These are phyloP conservation scores for Porcisia deanei DNA, from an alignment of 208 protist species.

Conservation along the genomic window DNA sequence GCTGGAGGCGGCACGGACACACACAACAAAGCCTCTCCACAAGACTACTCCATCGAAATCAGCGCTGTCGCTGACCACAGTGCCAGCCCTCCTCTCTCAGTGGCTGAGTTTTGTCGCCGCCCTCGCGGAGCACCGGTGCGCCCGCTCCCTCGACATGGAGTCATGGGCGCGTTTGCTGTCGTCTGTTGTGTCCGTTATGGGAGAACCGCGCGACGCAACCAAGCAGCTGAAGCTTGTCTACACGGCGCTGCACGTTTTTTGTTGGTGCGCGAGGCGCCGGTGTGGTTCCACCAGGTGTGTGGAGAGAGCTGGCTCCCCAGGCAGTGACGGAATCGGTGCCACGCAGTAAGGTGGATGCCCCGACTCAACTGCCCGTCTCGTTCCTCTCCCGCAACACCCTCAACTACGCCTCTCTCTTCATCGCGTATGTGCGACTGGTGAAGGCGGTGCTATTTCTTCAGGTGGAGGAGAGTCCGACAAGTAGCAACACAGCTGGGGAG, in stretches of 20 bases:
- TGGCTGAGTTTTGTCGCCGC: constrained; percentile 24
- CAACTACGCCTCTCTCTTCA: constrained; percentile 27
- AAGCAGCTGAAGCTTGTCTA: constrained; percentile 23
- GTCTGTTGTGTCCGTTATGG: constrained; percentile 18
- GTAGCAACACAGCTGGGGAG: constrained; percentile 12
- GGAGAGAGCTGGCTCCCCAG: constrained; percentile 14
- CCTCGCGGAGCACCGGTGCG: constrained; percentile 35
- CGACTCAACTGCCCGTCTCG: constrained; percentile 17
- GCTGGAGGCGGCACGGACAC: constrained; percentile 9
- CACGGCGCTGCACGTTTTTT: constrained; percentile 28
- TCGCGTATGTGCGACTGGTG: constrained; percentile 26
- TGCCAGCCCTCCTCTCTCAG: constrained; percentile 6
- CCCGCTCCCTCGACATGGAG: constrained; percentile 21
- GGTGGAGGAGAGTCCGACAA: constrained; percentile 26
- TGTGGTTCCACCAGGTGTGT: constrained; percentile 28
- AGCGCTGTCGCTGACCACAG: neutral
- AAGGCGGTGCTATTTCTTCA: constrained; percentile 17
- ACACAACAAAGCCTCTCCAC: neutral
- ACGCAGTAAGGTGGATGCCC: constrained; percentile 13
- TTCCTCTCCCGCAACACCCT: constrained; percentile 2
- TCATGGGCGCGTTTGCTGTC: constrained; percentile 31
- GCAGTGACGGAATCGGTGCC: constrained; percentile 11
- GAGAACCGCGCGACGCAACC: constrained; percentile 18
- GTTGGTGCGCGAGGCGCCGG: constrained; percentile 22
- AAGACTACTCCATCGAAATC: neutral